Evolutionary conservation across 2,329 filamentous ascomycete species (phyloP), one percentile per base, ranked within the genome.

Genomic region (Neoascochyta sp.): DNA sequence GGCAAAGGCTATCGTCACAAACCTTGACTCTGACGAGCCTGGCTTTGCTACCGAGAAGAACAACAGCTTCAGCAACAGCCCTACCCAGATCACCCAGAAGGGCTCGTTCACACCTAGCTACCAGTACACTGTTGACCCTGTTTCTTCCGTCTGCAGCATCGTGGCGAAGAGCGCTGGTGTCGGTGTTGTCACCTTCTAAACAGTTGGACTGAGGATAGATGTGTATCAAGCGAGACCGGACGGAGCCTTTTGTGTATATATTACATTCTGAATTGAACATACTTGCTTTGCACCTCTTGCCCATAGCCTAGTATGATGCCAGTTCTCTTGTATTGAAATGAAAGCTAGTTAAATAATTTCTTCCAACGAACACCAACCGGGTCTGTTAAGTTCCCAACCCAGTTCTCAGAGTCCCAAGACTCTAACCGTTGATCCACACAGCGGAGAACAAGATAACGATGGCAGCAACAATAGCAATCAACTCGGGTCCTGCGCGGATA

Each of bases 1-100:
- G 30, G 65, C 71, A 46, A 70, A 69, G 9, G 74, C 76, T n/a
- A 67, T 78, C 53, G 62, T 78, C n/a, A 68, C 78, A 16, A 47
- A 59, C 35, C 66, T 79, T 15, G 71, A 80, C 64, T 76, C 73
- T 29, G 70, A 71, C 36, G 62, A 62, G 43, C 77, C 76, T 47
- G 63, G 63, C 24, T 67, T 62, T 22, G 62, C 64, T n/a, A 59
- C 57, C 12, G 65, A 68, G 10, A 60, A 68, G 17, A 70, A 74
- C 48, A 71, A 69, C 15, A 58, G 57, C 16, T 57, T 50, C 34
- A 43, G 36, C 27, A 49, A 75, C 24, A 66, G 57, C 24, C 65
- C 60, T 17, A 50, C 50, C 17, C 56, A 64, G 18, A 77, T 74
- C 4, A 66, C 68, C 6, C 50, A 60, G 29, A 72, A 74, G 15